Evolutionary conservation across 177 flowering plant species (phyloP), one percentile per base, ranked within the genome.

Genomic region (Vitis hybrid): DNA sequence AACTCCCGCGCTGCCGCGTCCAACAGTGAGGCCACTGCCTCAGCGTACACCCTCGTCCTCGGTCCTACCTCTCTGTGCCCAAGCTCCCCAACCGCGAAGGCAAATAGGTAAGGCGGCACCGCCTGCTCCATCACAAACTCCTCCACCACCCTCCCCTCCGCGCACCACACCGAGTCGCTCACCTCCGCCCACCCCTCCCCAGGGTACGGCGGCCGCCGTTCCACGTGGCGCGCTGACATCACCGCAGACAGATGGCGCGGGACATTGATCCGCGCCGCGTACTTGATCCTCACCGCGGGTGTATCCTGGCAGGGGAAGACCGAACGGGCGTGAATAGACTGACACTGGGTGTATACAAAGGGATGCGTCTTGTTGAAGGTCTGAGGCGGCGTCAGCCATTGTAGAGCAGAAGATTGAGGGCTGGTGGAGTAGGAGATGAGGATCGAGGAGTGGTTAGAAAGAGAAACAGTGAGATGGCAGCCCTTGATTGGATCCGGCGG

Each of bases 241-340:
- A 95, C 99, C 0, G 91, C 96, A 0, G 91, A 79, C 20, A 95
- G 69, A 56, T 84, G 63, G 17, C 68, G 72, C 0, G 98, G 99
- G 6, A 95, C 58, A 76, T 95, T 95, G 20, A 95, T 48, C 56
- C 75, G 68, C 2, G 97, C 98, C 4, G 81, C 41, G 80, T 83
- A 95, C 11, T 81, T 52, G 21, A 95, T 61, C 9, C 98, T 76
- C 1, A 92, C 96, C 0, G 93, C 93, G 1, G 99, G 99, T 1
- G 99, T 95, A 80, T 95, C 98, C 76, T 95, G 98, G 76, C 97
- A 95, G 9, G 98, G 98, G 76, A 95, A 95, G 18, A 95, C 78
- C 17, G 96, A 87, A 21, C 98, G 83, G 3, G 98, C 96, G 75
- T 95, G 98, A 56, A 95, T 90, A 20, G 98, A 57, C 76, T 93